Evolutionary conservation across 441 rosid species (phyloP).

Genomic region (Populus trichocarpa): DNA sequence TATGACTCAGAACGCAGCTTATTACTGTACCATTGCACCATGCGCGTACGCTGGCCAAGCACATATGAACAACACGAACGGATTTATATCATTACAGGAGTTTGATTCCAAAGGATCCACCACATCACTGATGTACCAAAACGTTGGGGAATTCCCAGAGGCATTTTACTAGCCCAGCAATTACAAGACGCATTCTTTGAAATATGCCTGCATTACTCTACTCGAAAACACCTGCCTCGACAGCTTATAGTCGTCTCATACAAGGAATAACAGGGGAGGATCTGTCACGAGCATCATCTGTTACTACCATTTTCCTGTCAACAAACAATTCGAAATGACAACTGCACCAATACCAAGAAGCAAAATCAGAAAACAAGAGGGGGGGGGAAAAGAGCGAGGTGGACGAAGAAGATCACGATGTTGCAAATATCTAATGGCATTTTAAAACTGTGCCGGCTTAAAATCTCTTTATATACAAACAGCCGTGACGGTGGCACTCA

Average conservation of each 20-base stretch:
- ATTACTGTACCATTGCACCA: no score
- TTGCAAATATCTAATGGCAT: conserved; percentile 31
- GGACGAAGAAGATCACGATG: background rate
- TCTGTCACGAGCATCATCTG: background rate
- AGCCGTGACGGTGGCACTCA: conserved; percentile 44
- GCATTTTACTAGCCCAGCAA: background rate
- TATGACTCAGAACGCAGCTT: no score
- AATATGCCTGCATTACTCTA: background rate
- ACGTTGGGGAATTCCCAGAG: background rate
- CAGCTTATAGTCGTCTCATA: background rate
- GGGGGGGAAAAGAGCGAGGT: no score
- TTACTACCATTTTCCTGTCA: background rate
- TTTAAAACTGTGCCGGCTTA: conserved; percentile 32
- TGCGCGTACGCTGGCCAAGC: no score
- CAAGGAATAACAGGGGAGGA: no score
- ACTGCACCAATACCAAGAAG: background rate
- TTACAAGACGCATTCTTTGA: background rate
- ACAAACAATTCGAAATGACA: background rate
- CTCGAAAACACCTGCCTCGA: background rate
- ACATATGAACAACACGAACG: no score
- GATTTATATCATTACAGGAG: background rate
- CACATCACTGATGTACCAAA: background rate
- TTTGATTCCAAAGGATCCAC: background rate
- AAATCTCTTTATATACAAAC: conserved; percentile 51
- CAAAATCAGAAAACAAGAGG: background rate